These are phyloP conservation scores for Alternaria postmessia DNA, from an alignment of 2,329 filamentous ascomycete species.

Conservation along the genomic window DNA sequence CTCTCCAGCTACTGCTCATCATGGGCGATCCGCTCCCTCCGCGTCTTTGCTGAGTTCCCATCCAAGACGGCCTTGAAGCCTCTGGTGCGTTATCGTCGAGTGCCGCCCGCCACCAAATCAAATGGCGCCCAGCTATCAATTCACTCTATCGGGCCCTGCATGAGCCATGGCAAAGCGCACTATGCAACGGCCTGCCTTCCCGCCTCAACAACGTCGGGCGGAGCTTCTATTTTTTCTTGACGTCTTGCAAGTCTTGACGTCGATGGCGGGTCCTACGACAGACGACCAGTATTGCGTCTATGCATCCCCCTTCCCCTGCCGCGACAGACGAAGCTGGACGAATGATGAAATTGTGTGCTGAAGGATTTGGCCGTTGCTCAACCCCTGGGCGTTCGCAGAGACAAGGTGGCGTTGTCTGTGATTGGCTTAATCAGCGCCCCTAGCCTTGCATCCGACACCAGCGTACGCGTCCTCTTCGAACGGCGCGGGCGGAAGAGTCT, in stretches of 20 bases:
- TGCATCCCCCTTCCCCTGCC: not conserved
- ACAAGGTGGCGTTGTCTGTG: not conserved
- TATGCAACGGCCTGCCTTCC: slow-evolving; percentile 19
- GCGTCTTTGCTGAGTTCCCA: not conserved
- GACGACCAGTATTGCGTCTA: not conserved
- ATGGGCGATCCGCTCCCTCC: not conserved
- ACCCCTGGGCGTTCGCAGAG: slow-evolving; percentile 18
- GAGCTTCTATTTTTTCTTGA: slow-evolving; percentile 5
- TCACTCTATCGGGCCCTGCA: slow-evolving; percentile 24
- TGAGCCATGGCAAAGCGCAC: slow-evolving; percentile 24
- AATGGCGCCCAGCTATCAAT: slow-evolving; percentile 26
- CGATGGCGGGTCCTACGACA: not conserved
- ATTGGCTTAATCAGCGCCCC: slow-evolving; percentile 7
- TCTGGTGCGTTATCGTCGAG: slow-evolving; percentile 14
- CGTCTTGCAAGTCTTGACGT: slow-evolving; percentile 7
- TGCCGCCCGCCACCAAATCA: slow-evolving; percentile 25
- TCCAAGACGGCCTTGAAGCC: not conserved
- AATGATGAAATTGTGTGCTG: not conserved
- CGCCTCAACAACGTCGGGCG: slow-evolving; percentile 14
- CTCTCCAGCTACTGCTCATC: slow-evolving; percentile 1
- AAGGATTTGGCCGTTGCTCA: slow-evolving; percentile 9
- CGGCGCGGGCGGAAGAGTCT: slow-evolving; percentile 1
- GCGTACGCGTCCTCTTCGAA: slow-evolving; percentile 19
- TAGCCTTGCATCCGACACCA: slow-evolving; percentile 10
- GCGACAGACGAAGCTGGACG: slow-evolving; percentile 5